A percentile compares a stretch with the other conserved stretches of the same genome.
phyloP scores from a whole-genome alignment of 2,329 filamentous ascomycete species.

The Fusarium sp. region DNA sequence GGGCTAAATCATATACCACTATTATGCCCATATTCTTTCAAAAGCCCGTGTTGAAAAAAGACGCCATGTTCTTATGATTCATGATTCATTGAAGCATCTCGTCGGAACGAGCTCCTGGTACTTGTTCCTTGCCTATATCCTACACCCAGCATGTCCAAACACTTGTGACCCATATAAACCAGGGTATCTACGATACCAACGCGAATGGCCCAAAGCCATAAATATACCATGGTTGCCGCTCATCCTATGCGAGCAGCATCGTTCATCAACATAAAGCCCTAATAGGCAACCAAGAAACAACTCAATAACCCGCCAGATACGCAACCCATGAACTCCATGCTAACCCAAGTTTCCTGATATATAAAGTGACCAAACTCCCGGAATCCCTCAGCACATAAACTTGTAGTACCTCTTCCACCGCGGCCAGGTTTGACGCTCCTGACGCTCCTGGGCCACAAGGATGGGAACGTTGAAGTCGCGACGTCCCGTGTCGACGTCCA shows the following conservation, averaged over 20 bases:
- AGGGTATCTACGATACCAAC: slow-evolving; percentile 10
- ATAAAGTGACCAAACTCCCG: slow-evolving; percentile 1
- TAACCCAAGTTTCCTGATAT: slow-evolving; percentile 19
- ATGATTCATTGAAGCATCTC: background rate
- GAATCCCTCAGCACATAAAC: slow-evolving; percentile 68
- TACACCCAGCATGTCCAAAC: background rate
- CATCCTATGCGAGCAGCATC: background rate
- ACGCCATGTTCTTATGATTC: background rate
- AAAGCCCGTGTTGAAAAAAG: background rate
- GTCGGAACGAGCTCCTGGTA: background rate
- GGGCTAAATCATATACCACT: slow-evolving; percentile 22
- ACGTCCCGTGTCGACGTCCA: slow-evolving; percentile 88
- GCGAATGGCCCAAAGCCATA: background rate
- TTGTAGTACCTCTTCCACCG: slow-evolving; percentile 81
- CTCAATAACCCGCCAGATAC: slow-evolving; percentile 8
- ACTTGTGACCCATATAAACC: background rate
- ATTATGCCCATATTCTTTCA: background rate
- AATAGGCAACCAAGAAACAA: background rate
- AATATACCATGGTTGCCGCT: background rate
- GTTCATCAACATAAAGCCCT: slow-evolving; percentile 2
- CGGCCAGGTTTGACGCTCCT: slow-evolving; percentile 78
- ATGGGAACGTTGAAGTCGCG: slow-evolving; percentile 85
- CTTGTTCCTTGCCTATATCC: background rate
- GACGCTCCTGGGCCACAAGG: slow-evolving; percentile 81
- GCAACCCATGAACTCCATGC: slow-evolving; percentile 31